Base-by-base conservation (phyloP, 306 rosid genomes). In the Acacia confusa region DNA sequence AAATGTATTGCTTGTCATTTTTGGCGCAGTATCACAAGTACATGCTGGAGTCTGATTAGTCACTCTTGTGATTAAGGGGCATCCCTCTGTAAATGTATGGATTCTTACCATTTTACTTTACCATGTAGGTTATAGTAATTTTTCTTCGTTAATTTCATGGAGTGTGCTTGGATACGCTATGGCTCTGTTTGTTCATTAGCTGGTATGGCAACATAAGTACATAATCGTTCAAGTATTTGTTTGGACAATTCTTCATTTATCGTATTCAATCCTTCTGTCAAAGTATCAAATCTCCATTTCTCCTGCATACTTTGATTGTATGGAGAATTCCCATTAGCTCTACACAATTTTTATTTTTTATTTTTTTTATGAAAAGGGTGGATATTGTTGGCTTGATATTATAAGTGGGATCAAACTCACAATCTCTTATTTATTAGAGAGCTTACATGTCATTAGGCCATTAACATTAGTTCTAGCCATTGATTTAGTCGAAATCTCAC, bases 21-120 rank as follows among this genome's bases (percentile, higher is more conserved):
- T 48, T 81, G 84, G 81, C 79, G 72, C 77, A 60, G 79, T 83
- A 74, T 55, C 83, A 14, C 72, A 74, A 71, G 66, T 60, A 45
- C 71, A 13, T 34, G 65, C 14, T 75, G 43, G 53, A 66, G 78
- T 75, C 34, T 48, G 77, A 58, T 69, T 40, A 61, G 66, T 52
- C 80, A 28, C 72, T 77, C 57, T 74, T 80, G 44, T 82, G 79
- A 80, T 85, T 70, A 81, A 80, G 60, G 75, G 70, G 41, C 82
- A 64, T 52, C 76, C 76, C 70, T 74, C 65, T 88, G 91, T 83
- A 80, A 85, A 88, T 85, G 80, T 74, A 9, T 34, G 71, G 53
- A 53, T 77, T 82, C 58, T 77, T 45, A 52, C 69, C 75, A 53
- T 77, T 66, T 69, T 73, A 53, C n/a, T 41, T 73, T 20, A 61